Percentiles rank a stretch among this genome's conserved stretches.
Conservation (phyloP, 495 filamentous ascomycete species). For the Aspergillus cavernicola region DNA sequence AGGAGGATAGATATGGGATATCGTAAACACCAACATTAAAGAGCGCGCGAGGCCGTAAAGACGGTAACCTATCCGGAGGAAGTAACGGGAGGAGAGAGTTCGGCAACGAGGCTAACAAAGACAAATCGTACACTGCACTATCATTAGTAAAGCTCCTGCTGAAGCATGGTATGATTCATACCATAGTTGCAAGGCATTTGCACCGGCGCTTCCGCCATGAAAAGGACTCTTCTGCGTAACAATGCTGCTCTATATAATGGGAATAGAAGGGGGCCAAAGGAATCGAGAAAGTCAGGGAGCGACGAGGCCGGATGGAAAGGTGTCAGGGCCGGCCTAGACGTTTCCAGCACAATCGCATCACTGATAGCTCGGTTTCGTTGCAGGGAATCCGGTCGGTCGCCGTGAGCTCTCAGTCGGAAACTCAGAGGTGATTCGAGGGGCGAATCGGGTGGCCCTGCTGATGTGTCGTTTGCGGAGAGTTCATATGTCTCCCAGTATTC, state of each 20-base stretch:
- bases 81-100: slow-evolving; percentile 62
- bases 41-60: slow-evolving; percentile 71
- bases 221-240: slow-evolving; percentile 80
- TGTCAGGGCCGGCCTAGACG: slow-evolving; percentile 66
- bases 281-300: slow-evolving; percentile 68
- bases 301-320: slow-evolving; percentile 83
- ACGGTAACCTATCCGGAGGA: slow-evolving; percentile 35
- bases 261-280: slow-evolving; percentile 86
- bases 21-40: slow-evolving; percentile 93
- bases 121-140: slow-evolving; percentile 78
- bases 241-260: slow-evolving; percentile 87
- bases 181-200: slow-evolving; percentile 83
- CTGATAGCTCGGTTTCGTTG: slow-evolving; percentile 38
- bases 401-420: slow-evolving; percentile 41
- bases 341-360: slow-evolving; percentile 52
- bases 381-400: slow-evolving; percentile 31
- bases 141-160: slow-evolving; percentile 10
- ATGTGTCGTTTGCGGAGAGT: slow-evolving; percentile 43
- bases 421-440: slow-evolving; percentile 53
- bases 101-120: slow-evolving; percentile 76
- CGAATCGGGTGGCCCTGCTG: slow-evolving; percentile 32
- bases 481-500: slow-evolving; percentile 75
- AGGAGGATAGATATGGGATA: slow-evolving; percentile 67
- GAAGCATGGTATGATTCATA: slow-evolving; percentile 32
- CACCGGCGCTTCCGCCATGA: slow-evolving; percentile 80